Conservation (phyloP, 495 filamentous ascomycete genomes). For the Podospora pseudoanserina region DNA sequence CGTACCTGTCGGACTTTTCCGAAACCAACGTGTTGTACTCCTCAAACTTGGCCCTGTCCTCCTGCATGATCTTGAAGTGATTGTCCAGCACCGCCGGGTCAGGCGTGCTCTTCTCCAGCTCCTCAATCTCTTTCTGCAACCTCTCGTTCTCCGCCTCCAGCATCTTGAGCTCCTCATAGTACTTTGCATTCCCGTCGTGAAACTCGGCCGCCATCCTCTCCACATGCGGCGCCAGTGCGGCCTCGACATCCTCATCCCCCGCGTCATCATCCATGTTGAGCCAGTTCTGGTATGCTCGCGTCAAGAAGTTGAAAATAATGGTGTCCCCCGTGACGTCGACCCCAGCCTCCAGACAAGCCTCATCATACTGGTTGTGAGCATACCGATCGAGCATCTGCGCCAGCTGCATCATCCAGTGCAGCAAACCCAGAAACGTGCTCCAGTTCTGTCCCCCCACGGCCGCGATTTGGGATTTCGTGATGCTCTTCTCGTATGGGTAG, state of each 20-base stretch:
- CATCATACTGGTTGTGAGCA: constrained; percentile 70
- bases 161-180: constrained; percentile 73
- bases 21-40: constrained; percentile 79
- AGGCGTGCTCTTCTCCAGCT: constrained; percentile 76
- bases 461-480: constrained; percentile 89
- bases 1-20: constrained; percentile 78
- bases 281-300: constrained; percentile 88
- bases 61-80: constrained; percentile 80
- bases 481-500: constrained; percentile 90
- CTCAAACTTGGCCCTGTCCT: constrained; percentile 88
- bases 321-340: constrained; percentile 82
- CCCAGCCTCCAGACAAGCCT: constrained; percentile 78
- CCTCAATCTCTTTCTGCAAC: constrained; percentile 78
- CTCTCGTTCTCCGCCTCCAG: constrained; percentile 79
- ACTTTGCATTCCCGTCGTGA: constrained; percentile 72
- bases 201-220: constrained; percentile 88
- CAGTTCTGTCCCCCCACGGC: constrained; percentile 96
- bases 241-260: constrained; percentile 73
- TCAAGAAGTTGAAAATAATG: constrained; percentile 90
- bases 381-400: constrained; percentile 86
- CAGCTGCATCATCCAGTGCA: constrained; percentile 99
- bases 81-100: constrained; percentile 80
- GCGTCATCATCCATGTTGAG: constrained; percentile 82
- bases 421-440: constrained; percentile 84
- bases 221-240: constrained; percentile 74